These are phyloP conservation scores for Neopestalotiopsis rosae DNA, from an alignment of 2,329 filamentous ascomycete genomes.

Conservation along the genomic window DNA sequence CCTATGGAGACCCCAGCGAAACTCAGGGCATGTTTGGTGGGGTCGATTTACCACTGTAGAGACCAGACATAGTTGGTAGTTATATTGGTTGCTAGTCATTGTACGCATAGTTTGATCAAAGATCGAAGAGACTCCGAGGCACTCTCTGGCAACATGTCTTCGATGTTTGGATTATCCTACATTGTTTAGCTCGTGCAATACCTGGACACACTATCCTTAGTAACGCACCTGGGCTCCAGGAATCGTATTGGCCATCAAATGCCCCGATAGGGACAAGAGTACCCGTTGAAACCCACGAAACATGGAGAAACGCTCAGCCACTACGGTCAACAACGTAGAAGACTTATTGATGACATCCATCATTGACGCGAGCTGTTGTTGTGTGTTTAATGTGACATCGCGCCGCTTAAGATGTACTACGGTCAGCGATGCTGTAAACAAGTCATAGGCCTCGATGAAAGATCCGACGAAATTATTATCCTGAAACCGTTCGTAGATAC, in stretches of 20 bases:
- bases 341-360: conserved; percentile 10
- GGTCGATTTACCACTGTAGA: background rate
- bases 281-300: background rate
- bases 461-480: conserved; percentile 12
- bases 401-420: conserved; percentile 15
- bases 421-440: conserved; percentile 19
- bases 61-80: background rate
- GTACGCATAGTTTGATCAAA: background rate
- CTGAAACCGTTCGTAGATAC: conserved; percentile 17
- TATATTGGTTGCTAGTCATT: background rate
- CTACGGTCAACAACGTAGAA: conserved; percentile 5
- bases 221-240: background rate
- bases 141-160: background rate
- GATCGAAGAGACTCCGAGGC: background rate
- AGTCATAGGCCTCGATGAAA: conserved; percentile 23
- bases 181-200: background rate
- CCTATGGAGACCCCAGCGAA: conserved; percentile 22
- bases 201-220: background rate
- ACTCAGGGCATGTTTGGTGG: background rate
- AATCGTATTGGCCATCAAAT: background rate
- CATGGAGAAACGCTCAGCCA: background rate
- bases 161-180: background rate
- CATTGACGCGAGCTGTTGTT: background rate
- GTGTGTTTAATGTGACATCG: background rate
- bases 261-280: conserved; percentile 4